Evolutionary conservation across 148 eudicot species (phyloP).

Genomic region (Fagopyrum tataricum): DNA sequence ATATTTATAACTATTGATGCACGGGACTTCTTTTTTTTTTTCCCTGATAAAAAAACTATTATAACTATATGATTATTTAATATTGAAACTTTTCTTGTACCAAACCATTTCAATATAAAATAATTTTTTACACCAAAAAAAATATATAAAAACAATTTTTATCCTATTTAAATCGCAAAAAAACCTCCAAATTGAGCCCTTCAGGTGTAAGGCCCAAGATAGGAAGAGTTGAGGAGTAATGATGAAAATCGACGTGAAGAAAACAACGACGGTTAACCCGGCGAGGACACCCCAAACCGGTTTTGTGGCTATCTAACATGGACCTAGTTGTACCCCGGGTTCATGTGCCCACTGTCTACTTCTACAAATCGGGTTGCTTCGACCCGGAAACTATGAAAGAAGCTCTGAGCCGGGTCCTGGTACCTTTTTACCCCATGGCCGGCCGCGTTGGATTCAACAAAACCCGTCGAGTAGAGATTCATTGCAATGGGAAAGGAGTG

Average conservation of each 20-base stretch:
- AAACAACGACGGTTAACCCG: constrained; percentile 5
- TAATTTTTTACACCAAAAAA: not conserved
- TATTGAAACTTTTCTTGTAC: not conserved
- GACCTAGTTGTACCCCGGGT: constrained; percentile 2
- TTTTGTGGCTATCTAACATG: constrained; percentile 7
- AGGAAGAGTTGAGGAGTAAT: not conserved
- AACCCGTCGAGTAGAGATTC: not conserved
- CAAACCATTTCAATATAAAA: not conserved
- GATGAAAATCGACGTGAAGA: constrained; percentile 6
- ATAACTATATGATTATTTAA: not conserved
- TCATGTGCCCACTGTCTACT: constrained; percentile 3
- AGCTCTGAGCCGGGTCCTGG: not conserved
- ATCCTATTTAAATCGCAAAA: not conserved
- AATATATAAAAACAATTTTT: too few relatives aligned
- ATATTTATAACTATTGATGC: too few relatives aligned
- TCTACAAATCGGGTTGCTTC: not conserved
- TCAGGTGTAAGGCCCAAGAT: not conserved
- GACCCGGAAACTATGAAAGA: not conserved
- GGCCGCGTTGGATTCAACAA: not conserved
- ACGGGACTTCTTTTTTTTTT: too few relatives aligned
- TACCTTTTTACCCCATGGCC: constrained; percentile 8
- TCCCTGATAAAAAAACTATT: not conserved
- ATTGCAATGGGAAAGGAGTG: constrained; percentile 18
- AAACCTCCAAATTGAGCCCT: not conserved
- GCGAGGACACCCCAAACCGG: constrained; percentile 4